Base-by-base conservation (phyloP, 768 basidiomycete genomes). In the Serendipita sp. region DNA sequence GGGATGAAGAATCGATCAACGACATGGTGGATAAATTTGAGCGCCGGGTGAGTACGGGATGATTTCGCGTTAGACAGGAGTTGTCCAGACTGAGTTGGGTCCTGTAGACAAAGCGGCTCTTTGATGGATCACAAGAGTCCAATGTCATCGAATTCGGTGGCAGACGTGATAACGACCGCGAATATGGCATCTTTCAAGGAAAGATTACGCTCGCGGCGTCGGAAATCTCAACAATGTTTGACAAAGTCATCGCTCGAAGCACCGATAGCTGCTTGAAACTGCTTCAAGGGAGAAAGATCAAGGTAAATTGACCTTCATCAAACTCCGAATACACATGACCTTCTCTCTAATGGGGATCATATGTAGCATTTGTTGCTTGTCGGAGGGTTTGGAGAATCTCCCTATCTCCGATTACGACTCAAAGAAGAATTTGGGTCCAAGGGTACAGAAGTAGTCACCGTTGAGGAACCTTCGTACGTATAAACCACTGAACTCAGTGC, bases 11-110 rank as follows among this genome's bases (percentile, higher is more conserved):
- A 14, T 78, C 79, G 58, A 63, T 81, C 26, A 68, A 72, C 22
- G 70, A 78, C 38, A 79, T 81, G 63, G 68, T 70, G 3, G 65
- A 67, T 11, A 71, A 70, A 45, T 82, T 81, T 62, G 80, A 81
- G 65, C 76, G 73, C 63, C 72, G 26, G 45, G 45, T 48, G n/a
- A 11, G 28, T 50, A 9, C 9, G 11, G 28, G 14, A 14, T 38
- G 38, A 38, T 38, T 14, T n/a, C n/a, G n/a, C 2, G 5, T 38
- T 38, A 5, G 14, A 7, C 38, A 14, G 38, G 38, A 38, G n/a
- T n/a, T 38, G 38, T 2, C 38, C 38, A n/a, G 38, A 5, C 38
- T 38, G 38, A 38, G 38, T 1, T 38, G 14, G n/a, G n/a, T n/a
- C 14, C n/a, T 20, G 45, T n/a, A 50, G 45, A 50, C 45, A 5